These are phyloP conservation scores for Komagataella pseudopastoris DNA, from an alignment of 805 yeast species.

Conservation along the genomic window DNA sequence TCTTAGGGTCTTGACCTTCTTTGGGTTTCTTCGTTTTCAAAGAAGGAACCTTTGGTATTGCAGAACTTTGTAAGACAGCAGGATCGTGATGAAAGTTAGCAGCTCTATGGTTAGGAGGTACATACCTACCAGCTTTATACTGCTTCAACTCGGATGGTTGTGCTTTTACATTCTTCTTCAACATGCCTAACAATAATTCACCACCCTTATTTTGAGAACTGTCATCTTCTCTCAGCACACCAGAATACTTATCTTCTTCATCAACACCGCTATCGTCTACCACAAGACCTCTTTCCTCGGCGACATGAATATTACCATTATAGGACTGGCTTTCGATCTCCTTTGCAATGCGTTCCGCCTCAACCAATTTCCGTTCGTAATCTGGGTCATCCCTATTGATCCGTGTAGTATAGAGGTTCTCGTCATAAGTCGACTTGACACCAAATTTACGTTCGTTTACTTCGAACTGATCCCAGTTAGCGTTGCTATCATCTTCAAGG, in stretches of 20 bases:
- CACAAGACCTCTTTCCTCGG: slow-evolving; percentile 77
- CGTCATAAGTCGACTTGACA: slow-evolving; percentile 72
- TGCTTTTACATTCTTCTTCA: slow-evolving; percentile 8
- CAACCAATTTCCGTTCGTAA: slow-evolving; percentile 44
- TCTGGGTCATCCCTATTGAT: slow-evolving; percentile 61
- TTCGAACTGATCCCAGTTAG: slow-evolving; percentile 85
- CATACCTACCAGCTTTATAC: slow-evolving; percentile 26
- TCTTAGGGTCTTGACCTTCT: not conserved
- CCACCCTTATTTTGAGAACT: slow-evolving; percentile 9
- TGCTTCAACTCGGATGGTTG: slow-evolving; percentile 12
- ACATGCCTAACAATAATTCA: slow-evolving; percentile 15
- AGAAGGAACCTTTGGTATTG: slow-evolving; percentile 7
- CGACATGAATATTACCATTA: slow-evolving; percentile 64
- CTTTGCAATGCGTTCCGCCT: slow-evolving; percentile 68
- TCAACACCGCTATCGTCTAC: slow-evolving; percentile 81
- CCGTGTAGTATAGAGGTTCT: slow-evolving; percentile 75
- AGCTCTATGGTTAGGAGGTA: slow-evolving; percentile 45
- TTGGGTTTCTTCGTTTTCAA: not conserved
- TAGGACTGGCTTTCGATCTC: slow-evolving; percentile 65
- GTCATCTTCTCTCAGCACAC: slow-evolving; percentile 55
- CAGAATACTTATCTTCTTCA: slow-evolving; percentile 94
- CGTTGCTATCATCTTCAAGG: slow-evolving; percentile 22
- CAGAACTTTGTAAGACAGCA: slow-evolving; percentile 47
- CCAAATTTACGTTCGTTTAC: slow-evolving; percentile 88
- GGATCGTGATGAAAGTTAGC: slow-evolving; percentile 45